Conservation (phyloP, 768 basidiomycete genomes). For the Amanita phalloides region DNA sequence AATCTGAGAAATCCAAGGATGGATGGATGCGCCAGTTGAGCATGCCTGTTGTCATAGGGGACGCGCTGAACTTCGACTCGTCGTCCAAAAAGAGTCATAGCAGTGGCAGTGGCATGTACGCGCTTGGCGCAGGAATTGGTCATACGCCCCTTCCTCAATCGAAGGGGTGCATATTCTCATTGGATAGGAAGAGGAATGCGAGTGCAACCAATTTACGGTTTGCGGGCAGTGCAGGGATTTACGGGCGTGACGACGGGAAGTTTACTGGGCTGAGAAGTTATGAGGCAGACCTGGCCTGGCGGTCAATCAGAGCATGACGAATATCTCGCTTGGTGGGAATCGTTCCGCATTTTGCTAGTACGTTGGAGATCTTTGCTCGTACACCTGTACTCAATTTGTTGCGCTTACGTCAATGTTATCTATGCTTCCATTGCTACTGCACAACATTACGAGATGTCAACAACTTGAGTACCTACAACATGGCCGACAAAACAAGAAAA, state of each 20-base stretch:
- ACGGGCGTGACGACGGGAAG: slow-evolving; percentile 31
- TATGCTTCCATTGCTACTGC: background rate
- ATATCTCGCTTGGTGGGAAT: slow-evolving; percentile 26
- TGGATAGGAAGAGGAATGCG: slow-evolving; percentile 41
- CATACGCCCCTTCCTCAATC: slow-evolving; percentile 13
- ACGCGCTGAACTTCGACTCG: slow-evolving; percentile 25
- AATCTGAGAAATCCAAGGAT: slow-evolving; percentile 37
- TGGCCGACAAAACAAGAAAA: background rate
- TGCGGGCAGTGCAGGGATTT: slow-evolving; percentile 36
- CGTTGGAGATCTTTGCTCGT: background rate
- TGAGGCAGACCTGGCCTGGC: slow-evolving; percentile 28
- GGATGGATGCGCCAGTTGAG: slow-evolving; percentile 73
- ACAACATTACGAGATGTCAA: background rate
- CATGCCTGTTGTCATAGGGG: slow-evolving; percentile 52
- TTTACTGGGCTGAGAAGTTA: slow-evolving; percentile 25
- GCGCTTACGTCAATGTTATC: background rate
- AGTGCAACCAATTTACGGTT: slow-evolving; percentile 30
- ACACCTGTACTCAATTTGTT: background rate
- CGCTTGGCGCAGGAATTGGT: slow-evolving; percentile 18
- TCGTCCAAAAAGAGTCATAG: slow-evolving; percentile 15
- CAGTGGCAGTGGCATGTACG: slow-evolving; percentile 11
- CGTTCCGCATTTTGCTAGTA: background rate
- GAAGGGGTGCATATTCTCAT: slow-evolving; percentile 23
- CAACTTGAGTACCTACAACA: background rate
- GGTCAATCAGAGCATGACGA: slow-evolving; percentile 42